Percentiles rank a stretch among this genome's conserved stretches.
Conservation (phyloP, 768 basidiomycete genomes). For the Amanita fuliginea region DNA sequence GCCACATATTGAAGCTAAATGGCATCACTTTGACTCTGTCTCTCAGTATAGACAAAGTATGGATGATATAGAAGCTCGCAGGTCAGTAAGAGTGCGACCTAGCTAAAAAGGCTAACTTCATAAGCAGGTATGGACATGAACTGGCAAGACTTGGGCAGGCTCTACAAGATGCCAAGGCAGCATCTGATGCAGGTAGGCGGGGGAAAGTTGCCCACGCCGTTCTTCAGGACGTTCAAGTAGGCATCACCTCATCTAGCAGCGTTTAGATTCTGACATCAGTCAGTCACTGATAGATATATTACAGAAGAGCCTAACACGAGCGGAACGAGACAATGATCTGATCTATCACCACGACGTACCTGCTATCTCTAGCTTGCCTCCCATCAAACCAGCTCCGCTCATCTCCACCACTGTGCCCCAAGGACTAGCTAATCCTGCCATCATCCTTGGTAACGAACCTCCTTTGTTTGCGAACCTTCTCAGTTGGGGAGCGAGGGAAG, state of each 20-base stretch:
- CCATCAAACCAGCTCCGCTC: conserved; percentile 55
- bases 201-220: conserved; percentile 53
- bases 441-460: conserved; percentile 37
- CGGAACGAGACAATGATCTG: conserved; percentile 86
- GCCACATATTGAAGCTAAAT: conserved; percentile 73
- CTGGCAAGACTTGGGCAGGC: conserved; percentile 70
- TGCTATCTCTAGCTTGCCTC: conserved; percentile 50
- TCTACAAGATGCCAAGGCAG: conserved; percentile 55
- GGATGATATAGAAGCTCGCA: conserved; percentile 74
- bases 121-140: conserved; percentile 74
- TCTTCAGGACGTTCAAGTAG: conserved; percentile 70
- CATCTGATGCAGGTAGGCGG: conserved; percentile 53
- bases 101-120: conserved; percentile 2
- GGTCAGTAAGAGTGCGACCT: conserved; percentile 25
- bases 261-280: conserved; percentile 6
- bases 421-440: conserved; percentile 47
- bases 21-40: conserved; percentile 78
- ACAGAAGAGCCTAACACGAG: conserved; percentile 53
- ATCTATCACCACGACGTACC: conserved; percentile 92
- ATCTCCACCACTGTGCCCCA: conserved; percentile 47
- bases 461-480: conserved; percentile 68
- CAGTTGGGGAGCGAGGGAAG: conserved; percentile 80
- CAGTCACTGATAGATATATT: conserved; percentile 73
- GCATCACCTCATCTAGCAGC: conserved; percentile 6
- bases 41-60: conserved; percentile 82